phyloP scores from a whole-genome alignment of 306 rosid species.

The Hippophae rhamnoides region DNA sequence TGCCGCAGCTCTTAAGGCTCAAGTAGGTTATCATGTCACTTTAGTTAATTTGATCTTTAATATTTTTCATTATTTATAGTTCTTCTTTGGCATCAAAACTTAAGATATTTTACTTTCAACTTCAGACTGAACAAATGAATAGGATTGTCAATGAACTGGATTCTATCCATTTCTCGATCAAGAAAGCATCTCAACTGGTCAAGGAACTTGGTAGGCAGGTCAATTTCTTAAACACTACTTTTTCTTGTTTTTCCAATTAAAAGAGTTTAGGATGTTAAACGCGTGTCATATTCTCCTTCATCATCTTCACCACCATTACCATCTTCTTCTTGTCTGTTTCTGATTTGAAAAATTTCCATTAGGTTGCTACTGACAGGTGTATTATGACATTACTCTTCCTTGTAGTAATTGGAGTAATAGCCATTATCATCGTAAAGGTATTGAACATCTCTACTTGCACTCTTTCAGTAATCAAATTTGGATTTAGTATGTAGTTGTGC shows the following conservation, averaged over 20 bases:
- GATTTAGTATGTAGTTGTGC: too few species aligned
- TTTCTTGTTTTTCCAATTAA: conserved; percentile 10
- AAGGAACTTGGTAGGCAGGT: conserved; percentile 99
- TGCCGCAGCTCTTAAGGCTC: conserved; percentile 83
- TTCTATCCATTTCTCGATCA: conserved; percentile 85
- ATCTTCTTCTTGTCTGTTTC: background rate
- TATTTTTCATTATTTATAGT: background rate
- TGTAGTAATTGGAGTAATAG: conserved; percentile 69
- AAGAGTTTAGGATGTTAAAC: background rate
- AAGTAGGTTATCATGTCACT: conserved; percentile 37
- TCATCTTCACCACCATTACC: too few species aligned
- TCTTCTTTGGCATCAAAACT: conserved; percentile 11
- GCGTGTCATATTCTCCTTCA: too few species aligned
- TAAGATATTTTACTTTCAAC: conserved; percentile 15
- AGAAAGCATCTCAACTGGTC: conserved; percentile 84
- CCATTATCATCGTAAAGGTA: conserved; percentile 86
- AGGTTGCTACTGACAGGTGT: conserved; percentile 94
- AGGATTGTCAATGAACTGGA: conserved; percentile 88
- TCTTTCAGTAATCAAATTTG: too few species aligned
- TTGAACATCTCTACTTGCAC: too few species aligned
- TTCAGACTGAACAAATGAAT: conserved; percentile 96
- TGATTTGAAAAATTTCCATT: background rate
- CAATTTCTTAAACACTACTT: conserved; percentile 39
- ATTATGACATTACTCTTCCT: conserved; percentile 72
- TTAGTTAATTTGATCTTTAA: background rate